Percentiles rank a stretch among this genome's conserved stretches.
Conservation (phyloP, 345 rosid species). For the Eucalyptus curtisii region DNA sequence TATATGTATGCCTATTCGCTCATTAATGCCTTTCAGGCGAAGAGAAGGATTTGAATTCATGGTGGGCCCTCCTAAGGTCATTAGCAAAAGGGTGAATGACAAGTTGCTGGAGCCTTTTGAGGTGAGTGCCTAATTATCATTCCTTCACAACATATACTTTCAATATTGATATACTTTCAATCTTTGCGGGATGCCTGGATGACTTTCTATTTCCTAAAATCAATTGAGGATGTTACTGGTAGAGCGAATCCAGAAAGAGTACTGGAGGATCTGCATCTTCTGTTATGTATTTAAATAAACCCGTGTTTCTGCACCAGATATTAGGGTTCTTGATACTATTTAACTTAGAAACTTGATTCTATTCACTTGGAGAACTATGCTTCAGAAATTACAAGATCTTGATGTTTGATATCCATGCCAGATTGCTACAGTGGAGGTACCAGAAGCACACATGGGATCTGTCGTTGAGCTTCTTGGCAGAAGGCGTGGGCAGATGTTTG, state of each 20-base stretch:
- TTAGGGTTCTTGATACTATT: not conserved
- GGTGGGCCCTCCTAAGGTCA: slow-evolving; percentile 99
- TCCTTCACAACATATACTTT: not conserved
- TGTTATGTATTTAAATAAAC: not conserved
- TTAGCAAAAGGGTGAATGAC: slow-evolving; percentile 67
- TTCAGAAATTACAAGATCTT: not conserved
- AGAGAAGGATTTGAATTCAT: slow-evolving; percentile 97
- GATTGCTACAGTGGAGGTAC: slow-evolving; percentile 94
- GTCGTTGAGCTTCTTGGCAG: slow-evolving; percentile 96
- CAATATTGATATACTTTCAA: not conserved
- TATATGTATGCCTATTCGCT: slow-evolving; percentile 1
- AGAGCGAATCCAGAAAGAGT: not conserved
- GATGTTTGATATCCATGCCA: slow-evolving; percentile 8
- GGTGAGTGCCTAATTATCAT: slow-evolving; percentile 25
- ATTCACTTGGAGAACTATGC: not conserved
- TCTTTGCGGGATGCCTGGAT: not conserved
- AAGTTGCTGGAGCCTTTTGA: slow-evolving; percentile 81
- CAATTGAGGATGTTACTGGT: not conserved
- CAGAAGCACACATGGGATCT: slow-evolving; percentile 89
- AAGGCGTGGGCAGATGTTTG: slow-evolving; percentile 95
- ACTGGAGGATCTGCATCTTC: not conserved
- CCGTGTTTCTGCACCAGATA: not conserved
- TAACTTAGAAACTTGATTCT: not conserved
- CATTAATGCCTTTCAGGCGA: slow-evolving; percentile 48
- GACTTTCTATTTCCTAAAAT: not conserved